Percentiles rank a stretch among this genome's conserved stretches.
phyloP scores from a whole-genome alignment of 352 stramenopile species.

The Lagenidium giganteum region DNA sequence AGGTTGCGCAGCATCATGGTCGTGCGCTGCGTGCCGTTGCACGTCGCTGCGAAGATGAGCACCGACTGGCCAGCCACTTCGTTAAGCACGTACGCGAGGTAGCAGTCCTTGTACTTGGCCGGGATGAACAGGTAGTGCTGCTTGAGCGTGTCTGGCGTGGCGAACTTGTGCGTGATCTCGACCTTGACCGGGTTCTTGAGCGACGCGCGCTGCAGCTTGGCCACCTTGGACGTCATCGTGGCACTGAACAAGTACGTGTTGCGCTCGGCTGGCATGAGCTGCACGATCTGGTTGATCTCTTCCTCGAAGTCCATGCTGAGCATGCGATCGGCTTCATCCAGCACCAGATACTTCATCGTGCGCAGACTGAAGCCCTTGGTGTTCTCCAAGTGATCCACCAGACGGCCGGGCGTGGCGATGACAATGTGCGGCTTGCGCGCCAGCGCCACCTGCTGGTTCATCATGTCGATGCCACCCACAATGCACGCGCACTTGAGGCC shows the following conservation, averaged over 20 bases:
- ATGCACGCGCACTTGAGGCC: constrained; percentile 90
- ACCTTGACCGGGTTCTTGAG: constrained; percentile 96
- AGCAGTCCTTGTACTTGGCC: constrained; percentile 99
- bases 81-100: constrained; percentile 98
- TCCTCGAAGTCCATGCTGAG: constrained; percentile 98
- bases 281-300: constrained; percentile 98
- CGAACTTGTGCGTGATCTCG: constrained; percentile 97
- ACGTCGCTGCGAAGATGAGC: constrained; percentile 98
- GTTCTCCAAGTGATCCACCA: constrained; percentile 95
- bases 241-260: constrained; percentile 98
- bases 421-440: constrained; percentile 96
- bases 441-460: constrained; percentile 96
- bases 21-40: constrained; percentile 95
- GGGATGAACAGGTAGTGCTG: constrained; percentile 99
- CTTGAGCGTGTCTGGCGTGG: constrained; percentile 96
- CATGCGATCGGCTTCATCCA: constrained; percentile 96
- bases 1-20: constrained; percentile 98
- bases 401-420: constrained; percentile 89
- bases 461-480: constrained; percentile 97
- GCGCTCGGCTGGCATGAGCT: constrained; percentile 91
- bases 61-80: constrained; percentile 96
- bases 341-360: constrained; percentile 88
- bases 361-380: constrained; percentile 94
- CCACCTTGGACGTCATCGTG: constrained; percentile 99
- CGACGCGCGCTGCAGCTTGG: constrained; percentile 97